Conservation (phyloP, 192 early-diverging fungal species). For the Coemansia sp. region DNA sequence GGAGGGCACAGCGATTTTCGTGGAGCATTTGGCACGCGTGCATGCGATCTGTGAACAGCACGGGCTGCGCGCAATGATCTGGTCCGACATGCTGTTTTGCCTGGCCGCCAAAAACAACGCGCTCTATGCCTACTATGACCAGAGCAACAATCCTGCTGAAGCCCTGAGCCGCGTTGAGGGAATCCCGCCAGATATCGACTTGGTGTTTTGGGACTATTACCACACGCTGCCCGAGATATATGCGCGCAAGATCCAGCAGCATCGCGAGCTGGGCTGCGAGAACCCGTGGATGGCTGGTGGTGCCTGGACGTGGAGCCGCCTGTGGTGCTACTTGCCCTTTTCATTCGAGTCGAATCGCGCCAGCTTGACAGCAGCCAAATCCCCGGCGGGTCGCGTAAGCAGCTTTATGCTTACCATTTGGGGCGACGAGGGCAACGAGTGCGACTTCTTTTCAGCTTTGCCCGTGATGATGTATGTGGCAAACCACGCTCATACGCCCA, state of each 20-base stretch:
- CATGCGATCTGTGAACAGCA: conserved; percentile 63
- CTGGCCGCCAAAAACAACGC: conserved; percentile 79
- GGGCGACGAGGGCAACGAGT: conserved; percentile 93
- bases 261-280: conserved; percentile 73
- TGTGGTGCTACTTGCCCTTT: conserved; percentile 80
- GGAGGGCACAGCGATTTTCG: conserved; percentile 70
- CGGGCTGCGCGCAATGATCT: conserved; percentile 74
- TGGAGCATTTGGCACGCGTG: conserved; percentile 72
- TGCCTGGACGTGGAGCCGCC: conserved; percentile 81
- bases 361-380: conserved; percentile 67
- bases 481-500: conserved; percentile 69
- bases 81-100: conserved; percentile 77
- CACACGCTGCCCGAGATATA: conserved; percentile 72
- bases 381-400: conserved; percentile 53
- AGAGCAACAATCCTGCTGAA: conserved; percentile 58
- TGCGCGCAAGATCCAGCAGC: conserved; percentile 74
- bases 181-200: conserved; percentile 64
- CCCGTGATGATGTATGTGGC: conserved; percentile 76
- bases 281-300: conserved; percentile 80
- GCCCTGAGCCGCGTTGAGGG: conserved; percentile 49
- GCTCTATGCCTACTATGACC: conserved; percentile 79
- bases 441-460: conserved; percentile 77
- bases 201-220: conserved; percentile 90
- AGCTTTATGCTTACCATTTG: conserved; percentile 84
- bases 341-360: conserved; percentile 75